phyloP scores from a whole-genome alignment of 164 flowering plant genomes.

The Chimonanthus salicifolius region DNA sequence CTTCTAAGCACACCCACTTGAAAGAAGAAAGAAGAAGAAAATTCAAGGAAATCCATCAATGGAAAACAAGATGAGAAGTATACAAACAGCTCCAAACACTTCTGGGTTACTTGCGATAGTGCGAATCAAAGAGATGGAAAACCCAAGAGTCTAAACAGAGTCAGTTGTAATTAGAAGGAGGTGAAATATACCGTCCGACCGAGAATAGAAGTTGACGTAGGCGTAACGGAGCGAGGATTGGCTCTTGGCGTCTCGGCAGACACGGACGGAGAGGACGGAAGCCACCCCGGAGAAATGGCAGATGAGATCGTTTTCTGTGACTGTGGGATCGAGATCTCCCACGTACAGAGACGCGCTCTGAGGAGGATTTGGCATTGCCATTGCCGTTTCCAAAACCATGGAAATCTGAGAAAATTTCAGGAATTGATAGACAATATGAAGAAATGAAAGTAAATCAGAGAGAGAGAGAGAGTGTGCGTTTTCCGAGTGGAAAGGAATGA shows the following conservation, averaged over 20 bases:
- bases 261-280: neutral
- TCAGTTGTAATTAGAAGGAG: neutral
- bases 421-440: neutral
- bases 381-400: neutral
- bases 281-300: neutral
- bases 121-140: too few species aligned
- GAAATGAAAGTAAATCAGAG: neutral
- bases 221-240: slow-evolving; percentile 2
- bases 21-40: too few species aligned
- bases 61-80: too few species aligned
- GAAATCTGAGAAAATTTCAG: neutral
- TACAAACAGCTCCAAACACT: too few species aligned
- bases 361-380: neutral
- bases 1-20: too few species aligned
- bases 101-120: too few species aligned
- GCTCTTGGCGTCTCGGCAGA: slow-evolving; percentile 4
- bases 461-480: neutral
- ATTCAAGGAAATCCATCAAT: too few species aligned
- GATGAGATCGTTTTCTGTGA: neutral
- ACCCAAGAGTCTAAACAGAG: too few species aligned
- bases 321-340: slow-evolving; percentile 5
- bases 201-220: slow-evolving; percentile 3
- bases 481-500: neutral
- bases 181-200: slow-evolving; percentile 1
- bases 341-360: slow-evolving; percentile 9